phyloP scores from a whole-genome alignment of 352 stramenopile genomes.

The Albugo laibachii region DNA sequence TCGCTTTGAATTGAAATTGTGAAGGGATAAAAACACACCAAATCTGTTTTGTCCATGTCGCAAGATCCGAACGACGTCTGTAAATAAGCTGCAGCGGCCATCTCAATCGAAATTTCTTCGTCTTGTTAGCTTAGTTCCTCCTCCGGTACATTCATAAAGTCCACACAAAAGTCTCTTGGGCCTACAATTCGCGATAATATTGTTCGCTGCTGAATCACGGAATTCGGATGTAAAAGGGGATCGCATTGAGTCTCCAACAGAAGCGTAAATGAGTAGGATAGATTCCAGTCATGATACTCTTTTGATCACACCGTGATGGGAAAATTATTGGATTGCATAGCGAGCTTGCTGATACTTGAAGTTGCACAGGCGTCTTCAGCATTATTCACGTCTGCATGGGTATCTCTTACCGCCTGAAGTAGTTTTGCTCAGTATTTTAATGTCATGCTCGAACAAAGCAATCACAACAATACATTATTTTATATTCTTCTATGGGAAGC shows the following conservation, averaged over 20 bases:
- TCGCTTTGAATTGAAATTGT: conserved; percentile 85
- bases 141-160: conserved; percentile 95
- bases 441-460: conserved; percentile 73
- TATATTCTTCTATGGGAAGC: conserved; percentile 79
- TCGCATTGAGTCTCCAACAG: conserved; percentile 57
- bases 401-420: conserved; percentile 85
- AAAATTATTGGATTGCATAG: conserved; percentile 67
- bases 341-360: conserved; percentile 77
- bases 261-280: conserved; percentile 83
- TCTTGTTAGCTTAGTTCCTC: conserved; percentile 81
- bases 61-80: conserved; percentile 82
- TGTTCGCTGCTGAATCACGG: conserved; percentile 37
- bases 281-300: conserved; percentile 83
- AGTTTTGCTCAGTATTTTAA: conserved; percentile 13
- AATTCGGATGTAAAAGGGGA: conserved; percentile 57
- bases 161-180: conserved; percentile 94
- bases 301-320: conserved; percentile 38
- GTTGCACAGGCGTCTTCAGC: conserved; percentile 57
- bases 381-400: conserved; percentile 87
- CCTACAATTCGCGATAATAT: conserved; percentile 64
- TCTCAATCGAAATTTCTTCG: conserved; percentile 86
- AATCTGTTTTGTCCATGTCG: conserved; percentile 78
- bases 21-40: conserved; percentile 75
- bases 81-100: conserved; percentile 87
- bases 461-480: conserved; percentile 89